Percentiles rank a stretch among this genome's conserved stretches.
These are phyloP conservation scores for Cercis canadensis DNA, from an alignment of 306 rosid species.

Conservation along the genomic window DNA sequence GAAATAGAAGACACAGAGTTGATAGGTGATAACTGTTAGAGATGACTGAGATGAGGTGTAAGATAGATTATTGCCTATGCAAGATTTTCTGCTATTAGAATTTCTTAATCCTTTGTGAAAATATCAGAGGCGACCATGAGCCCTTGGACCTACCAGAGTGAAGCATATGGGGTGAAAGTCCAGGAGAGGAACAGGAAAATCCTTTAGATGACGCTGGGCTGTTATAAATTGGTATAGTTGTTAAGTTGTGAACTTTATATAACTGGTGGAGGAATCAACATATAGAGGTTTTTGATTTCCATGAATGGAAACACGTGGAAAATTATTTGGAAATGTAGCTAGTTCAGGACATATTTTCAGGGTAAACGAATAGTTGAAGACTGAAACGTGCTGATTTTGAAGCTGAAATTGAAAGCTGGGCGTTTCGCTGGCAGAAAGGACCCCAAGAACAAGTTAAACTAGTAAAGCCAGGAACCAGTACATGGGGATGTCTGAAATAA, in stretches of 20 bases:
- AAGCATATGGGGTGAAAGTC: neutral
- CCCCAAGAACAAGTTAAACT: neutral
- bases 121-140: neutral
- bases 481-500: no score
- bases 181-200: neutral
- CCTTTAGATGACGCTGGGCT: neutral
- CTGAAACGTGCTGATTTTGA: no score
- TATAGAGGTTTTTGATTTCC: no score
- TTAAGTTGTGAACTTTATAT: no score
- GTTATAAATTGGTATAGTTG: no score
- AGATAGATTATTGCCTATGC: neutral
- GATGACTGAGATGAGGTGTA: neutral
- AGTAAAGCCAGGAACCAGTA: neutral
- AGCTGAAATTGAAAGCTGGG: no score
- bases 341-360: neutral
- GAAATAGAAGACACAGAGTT: neutral
- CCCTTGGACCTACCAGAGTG: no score
- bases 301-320: neutral
- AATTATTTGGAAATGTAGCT: neutral
- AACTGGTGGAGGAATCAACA: no score
- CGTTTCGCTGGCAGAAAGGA: neutral
- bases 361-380: neutral
- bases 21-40: neutral
- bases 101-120: neutral
- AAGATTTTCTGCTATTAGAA: no score